Evolutionary conservation across 192 early-diverging fungal genomes (phyloP), one percentile per base, ranked within the genome.

Genomic region (Hyaloraphidium curvatum): DNA sequence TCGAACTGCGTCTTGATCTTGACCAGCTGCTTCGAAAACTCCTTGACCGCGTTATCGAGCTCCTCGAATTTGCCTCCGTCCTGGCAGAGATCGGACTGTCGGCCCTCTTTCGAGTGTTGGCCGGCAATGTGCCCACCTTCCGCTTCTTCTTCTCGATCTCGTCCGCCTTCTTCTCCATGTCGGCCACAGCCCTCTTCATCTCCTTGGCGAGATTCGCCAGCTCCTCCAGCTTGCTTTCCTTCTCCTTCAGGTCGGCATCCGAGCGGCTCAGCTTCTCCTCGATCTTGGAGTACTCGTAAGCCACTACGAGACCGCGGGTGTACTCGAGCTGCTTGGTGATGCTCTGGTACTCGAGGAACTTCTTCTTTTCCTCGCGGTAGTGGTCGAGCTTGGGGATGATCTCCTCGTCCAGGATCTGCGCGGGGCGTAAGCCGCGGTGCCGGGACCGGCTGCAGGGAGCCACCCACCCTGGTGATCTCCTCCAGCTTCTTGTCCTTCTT

Each of bases 401-500:
- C 56, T 96, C 91, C 55, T 86, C 83, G 3, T 72, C 58, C 27
- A 99, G 70, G 48, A 92, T 71, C 73, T 87, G 51, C 59, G 16
- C 13, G n/a, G 58, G 33, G 30, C 13, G 48, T 61, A 17, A 27
- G 25, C 25, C 23, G 5, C 7, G 7, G 43, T 25, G 14, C 19
- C 23, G 43, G 14, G 25, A 11, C 43, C 14, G 7, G 7, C n/a
- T 53, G 14, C 0, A n/a, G 29, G 14, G 33, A 19, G 23, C 5
- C 27, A 40, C 29, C 57, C 65, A 79, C 77, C 22, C 67, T 63
- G 11, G 77, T 82, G 43, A 94, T 92, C 56, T 99, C 90, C 3
- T 86, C 83, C 4, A 97, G 76, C 65, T 93, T 95, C 40, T 81
- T 81, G 53, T 94, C 92, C 65, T 99, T 97, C 61, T 97, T 97